Evolutionary conservation across 2,329 filamentous ascomycete species (phyloP), one percentile per base, ranked within the genome.

Genomic region (Proliferodiscus dingleyae): DNA sequence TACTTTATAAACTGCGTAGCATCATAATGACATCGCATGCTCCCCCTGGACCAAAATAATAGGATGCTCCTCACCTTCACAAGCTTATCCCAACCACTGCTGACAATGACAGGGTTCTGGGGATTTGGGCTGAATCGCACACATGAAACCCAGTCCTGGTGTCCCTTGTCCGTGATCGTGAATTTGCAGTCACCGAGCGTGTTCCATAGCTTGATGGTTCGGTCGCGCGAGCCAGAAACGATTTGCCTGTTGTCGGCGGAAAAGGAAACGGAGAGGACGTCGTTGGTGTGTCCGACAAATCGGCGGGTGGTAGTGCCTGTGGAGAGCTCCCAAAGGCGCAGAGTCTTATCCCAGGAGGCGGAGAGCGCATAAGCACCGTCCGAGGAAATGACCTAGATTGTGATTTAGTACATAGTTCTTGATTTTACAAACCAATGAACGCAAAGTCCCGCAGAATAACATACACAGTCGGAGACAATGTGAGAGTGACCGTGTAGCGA

Each of bases 211-310:
- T 97, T 98, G 83, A 98, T 97, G 68, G 87, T 89, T 72, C 89
- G 86, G 81, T 98, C 93, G 72, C 93, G 90, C 59, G 93, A 97
- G 62, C 90, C 93, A 61, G 93, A 97, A 66, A 97, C 93, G 74
- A 98, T 97, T 82, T 97, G 93, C 71, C 93, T 87, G 87, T 97
- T 97, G 81, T 98, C 93, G 83, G 93, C 93, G 66, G 93, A 97
- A 87, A 98, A 98, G 64, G 90, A 96, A 72, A 98, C 93, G 72
- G 91, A 97, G 70, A 97, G 89, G 66, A 98, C 91, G 69, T 97
- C 93, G 81, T 95, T 95, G 81, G 82, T 95, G 86, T 97, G 93
- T 74, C 93, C 93, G 73, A 96, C 90, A 71, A 98, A 97, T 68
- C 89, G 89, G 71, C 93, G 87, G 71, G 93, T 98, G 74, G 93